phyloP scores from a whole-genome alignment of 2,329 filamentous ascomycete genomes.

The Aspergillus pseudonomiae region DNA sequence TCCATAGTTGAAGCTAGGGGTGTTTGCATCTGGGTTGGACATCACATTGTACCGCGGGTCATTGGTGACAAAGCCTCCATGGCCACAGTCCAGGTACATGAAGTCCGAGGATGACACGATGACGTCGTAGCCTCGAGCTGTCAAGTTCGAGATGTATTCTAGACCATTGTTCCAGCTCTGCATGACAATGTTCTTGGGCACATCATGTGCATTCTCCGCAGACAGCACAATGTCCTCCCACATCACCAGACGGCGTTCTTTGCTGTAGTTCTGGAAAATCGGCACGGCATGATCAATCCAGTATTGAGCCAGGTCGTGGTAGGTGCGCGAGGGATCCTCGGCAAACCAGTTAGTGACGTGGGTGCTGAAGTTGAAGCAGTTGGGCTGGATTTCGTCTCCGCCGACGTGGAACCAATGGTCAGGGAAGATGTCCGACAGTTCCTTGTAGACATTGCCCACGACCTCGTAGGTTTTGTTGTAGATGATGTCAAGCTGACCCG shows the following conservation, averaged over 20 bases:
- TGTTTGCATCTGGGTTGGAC: conserved; percentile 52
- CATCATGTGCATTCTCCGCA: conserved; percentile 48
- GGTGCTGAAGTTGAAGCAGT: conserved; percentile 62
- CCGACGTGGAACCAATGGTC: conserved; percentile 61
- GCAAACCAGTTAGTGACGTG: conserved; percentile 55
- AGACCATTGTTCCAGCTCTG: conserved; percentile 60
- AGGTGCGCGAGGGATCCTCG: conserved; percentile 53
- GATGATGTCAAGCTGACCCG: conserved; percentile 59
- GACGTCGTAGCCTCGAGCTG: conserved; percentile 55
- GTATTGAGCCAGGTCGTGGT: conserved; percentile 57
- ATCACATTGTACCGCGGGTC: conserved; percentile 60
- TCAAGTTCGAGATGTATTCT: conserved; percentile 56
- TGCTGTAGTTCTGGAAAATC: conserved; percentile 48
- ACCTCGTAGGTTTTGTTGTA: conserved; percentile 60
- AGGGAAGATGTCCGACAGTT: conserved; percentile 54
- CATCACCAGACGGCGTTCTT: conserved; percentile 58
- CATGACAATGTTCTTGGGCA: conserved; percentile 56
- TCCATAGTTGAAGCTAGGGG: conserved; percentile 58
- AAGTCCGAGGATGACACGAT: conserved; percentile 61
- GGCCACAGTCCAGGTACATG: conserved; percentile 61
- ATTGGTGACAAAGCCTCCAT: conserved; percentile 58
- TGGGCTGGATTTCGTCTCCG: conserved; percentile 57
- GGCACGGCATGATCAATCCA: conserved; percentile 58
- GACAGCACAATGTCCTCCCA: conserved; percentile 59
- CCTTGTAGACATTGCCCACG: conserved; percentile 57